phyloP scores from a whole-genome alignment of 352 stramenopile species.

The Plasmopara viticola region DNA sequence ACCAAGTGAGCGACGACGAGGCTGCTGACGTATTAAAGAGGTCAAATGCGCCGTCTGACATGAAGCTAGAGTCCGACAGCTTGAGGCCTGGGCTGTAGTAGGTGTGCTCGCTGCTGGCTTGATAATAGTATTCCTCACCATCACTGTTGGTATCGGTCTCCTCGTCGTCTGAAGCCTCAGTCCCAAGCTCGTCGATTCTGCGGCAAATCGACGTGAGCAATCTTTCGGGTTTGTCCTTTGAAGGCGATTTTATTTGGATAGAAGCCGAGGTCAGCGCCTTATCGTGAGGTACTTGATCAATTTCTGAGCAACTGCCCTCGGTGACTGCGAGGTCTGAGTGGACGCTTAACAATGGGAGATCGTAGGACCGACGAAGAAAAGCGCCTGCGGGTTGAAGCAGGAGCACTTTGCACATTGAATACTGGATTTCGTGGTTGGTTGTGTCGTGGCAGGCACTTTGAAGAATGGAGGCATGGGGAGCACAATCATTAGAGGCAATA shows the following conservation, averaged over 20 bases:
- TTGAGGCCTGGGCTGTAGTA: constrained; percentile 36
- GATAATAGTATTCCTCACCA: constrained; percentile 28
- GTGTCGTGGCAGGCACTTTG: background rate
- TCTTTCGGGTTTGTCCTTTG: constrained; percentile 20
- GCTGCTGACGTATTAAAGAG: constrained; percentile 37
- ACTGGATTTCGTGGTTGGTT: background rate
- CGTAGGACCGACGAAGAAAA: constrained; percentile 21
- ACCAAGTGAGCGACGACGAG: constrained; percentile 21
- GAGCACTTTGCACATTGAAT: constrained; percentile 22
- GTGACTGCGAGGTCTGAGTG: constrained; percentile 15
- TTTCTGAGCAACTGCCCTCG: constrained; percentile 23
- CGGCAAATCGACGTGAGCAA: constrained; percentile 32
- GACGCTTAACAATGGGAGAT: background rate
- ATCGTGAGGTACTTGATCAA: constrained; percentile 19
- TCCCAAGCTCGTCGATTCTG: constrained; percentile 22
- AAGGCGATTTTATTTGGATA: background rate
- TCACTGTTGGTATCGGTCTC: constrained; percentile 22
- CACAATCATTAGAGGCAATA: too few species aligned
- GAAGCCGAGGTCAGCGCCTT: background rate
- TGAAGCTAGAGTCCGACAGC: constrained; percentile 1
- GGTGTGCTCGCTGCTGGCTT: constrained; percentile 27
- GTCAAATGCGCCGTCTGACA: constrained; percentile 19
- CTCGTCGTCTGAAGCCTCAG: constrained; percentile 13
- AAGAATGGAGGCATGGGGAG: background rate
- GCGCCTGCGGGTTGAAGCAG: constrained; percentile 30